Base-by-base conservation (phyloP, 2,329 filamentous ascomycete genomes). In the Akanthomyces muscarius region DNA sequence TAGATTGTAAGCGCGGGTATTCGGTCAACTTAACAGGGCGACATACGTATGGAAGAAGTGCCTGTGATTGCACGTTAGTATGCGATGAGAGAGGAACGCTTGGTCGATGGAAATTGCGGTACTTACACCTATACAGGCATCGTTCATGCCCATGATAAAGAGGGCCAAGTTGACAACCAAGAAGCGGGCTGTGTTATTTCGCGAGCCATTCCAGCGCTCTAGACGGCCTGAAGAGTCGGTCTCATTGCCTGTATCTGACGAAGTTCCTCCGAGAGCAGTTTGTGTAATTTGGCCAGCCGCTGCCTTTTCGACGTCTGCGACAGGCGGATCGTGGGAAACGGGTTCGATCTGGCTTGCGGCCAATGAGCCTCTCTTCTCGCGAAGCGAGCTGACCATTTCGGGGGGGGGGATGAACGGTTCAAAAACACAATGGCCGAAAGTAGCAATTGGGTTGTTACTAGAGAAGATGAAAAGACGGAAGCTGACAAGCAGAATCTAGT, bases 131-230 rank as follows among this genome's bases (percentile, higher is more conserved):
- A 86, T 80, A 28, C 84, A 83, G 11, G 83, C 88, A 74, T 91
- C 89, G 68, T 89, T 89, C 76, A 87, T 82, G 7, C 89, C 89
- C 78, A 89, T 84, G 38, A 89, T 77, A 23, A 87, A 75, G 66
- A 91, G 86, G 5, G 82, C 81, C 73, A 83, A 85, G 68, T 87
- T 85, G 3, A 85, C 82, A 0, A 84, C 79, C 42, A 83, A 73
- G 52, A 85, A 84, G 45, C 87, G 82, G 67, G 77, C 86, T 5
- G 83, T 74, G 70, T 88, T 90, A 48, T 78, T 77, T 10, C 75
- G 72, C 0, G 88, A 82, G n/a, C 76, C 74, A 68, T 90, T 90
- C 89, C 89, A 91, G 72, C 72, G 76, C 69, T 89, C 83, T 18
- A 67, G 63, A 18, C 62, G 64, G 25, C 65, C 62, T 41, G 30